Evolutionary conservation across 1,284 basidiomycete species (phyloP).

Genomic region (Kwoniella shivajii): DNA sequence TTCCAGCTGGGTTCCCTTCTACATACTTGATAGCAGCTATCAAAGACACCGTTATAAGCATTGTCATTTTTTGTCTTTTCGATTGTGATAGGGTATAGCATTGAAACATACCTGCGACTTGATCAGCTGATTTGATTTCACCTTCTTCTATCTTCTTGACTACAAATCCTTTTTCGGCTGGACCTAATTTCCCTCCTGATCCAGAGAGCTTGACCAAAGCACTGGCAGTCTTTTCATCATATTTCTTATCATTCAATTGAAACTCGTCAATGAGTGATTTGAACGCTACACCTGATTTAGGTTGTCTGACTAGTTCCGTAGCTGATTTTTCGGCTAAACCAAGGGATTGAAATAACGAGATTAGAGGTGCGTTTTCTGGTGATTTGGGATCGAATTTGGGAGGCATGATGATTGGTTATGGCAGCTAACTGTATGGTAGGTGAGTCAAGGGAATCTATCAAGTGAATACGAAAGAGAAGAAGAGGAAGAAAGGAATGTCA

Average conservation of each 20-base stretch:
- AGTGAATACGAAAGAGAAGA: neutral
- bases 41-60: neutral
- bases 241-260: conserved; percentile 56
- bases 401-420: conserved; percentile 48
- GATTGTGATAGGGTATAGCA: neutral
- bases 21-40: conserved; percentile 79
- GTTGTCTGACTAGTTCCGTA: conserved; percentile 75
- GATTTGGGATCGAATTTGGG: conserved; percentile 59
- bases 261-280: conserved; percentile 70
- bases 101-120: conserved; percentile 72
- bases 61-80: neutral
- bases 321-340: conserved; percentile 79
- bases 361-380: conserved; percentile 58
- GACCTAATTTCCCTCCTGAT: conserved; percentile 64
- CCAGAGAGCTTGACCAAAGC: conserved; percentile 72
- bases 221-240: conserved; percentile 80
- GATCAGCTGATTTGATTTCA: conserved; percentile 78
- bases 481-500: neutral
- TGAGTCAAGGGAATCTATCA: too few species aligned
- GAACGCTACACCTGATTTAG: conserved; percentile 72
- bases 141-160: conserved; percentile 70
- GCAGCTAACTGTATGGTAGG: neutral
- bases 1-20: conserved; percentile 60
- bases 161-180: conserved; percentile 67
- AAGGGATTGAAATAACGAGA: conserved; percentile 74